A percentile compares a stretch with the other conserved stretches of the same genome.
These are phyloP conservation scores for Aspergillus versicolor DNA, from an alignment of 2,329 filamentous ascomycete species.

Conservation along the genomic window DNA sequence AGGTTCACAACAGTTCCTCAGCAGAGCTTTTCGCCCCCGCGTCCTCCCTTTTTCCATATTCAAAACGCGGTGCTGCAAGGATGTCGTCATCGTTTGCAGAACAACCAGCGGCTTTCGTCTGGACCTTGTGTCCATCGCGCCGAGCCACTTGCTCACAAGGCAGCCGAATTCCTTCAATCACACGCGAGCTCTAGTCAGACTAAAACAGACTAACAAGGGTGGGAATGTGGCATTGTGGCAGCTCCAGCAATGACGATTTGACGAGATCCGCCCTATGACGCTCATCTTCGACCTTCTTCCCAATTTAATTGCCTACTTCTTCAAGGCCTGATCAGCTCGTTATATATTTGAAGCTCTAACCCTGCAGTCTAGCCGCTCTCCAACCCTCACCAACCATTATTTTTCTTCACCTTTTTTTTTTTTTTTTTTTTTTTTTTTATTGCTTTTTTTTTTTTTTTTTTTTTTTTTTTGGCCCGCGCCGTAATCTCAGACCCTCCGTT, in stretches of 20 bases:
- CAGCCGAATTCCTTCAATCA: slow-evolving; percentile 15
- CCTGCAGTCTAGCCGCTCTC: not conserved
- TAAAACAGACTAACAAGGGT: not conserved
- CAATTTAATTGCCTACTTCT: not conserved
- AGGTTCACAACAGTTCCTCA: not conserved
- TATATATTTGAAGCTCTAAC: slow-evolving; percentile 9
- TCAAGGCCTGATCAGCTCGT: not conserved
- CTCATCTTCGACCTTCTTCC: not conserved
- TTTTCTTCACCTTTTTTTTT: not conserved
- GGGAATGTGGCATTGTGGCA: not conserved
- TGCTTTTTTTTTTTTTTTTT: not conserved
- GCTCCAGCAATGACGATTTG: not conserved
- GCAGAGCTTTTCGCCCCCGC: not conserved
- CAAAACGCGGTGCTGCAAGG: not conserved
- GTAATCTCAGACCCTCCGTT: not conserved
- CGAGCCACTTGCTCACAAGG: slow-evolving; percentile 20
- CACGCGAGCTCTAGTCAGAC: slow-evolving; percentile 3
- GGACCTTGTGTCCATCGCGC: slow-evolving; percentile 10
- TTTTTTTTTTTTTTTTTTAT: not conserved
- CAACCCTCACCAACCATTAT: not conserved
- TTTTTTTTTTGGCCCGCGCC: not conserved
- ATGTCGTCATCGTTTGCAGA: not conserved
- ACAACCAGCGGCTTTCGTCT: not conserved
- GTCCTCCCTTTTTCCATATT: no score
- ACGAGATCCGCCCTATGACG: slow-evolving; percentile 12